Evolutionary conservation across 495 filamentous ascomycete species (phyloP).

Genomic region (Rusavskia elegans): DNA sequence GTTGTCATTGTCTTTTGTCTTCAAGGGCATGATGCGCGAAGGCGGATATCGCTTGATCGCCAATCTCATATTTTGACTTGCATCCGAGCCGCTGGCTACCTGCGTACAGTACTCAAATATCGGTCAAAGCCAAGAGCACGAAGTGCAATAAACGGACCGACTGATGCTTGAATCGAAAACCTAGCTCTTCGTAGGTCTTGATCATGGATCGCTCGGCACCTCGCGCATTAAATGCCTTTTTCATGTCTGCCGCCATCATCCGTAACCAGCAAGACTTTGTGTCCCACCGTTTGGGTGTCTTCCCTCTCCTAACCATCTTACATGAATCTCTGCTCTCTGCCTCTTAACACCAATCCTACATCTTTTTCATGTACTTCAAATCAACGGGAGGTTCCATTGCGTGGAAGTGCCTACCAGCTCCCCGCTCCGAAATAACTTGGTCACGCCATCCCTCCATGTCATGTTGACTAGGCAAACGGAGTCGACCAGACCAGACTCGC

Average conservation of each 20-base stretch:
- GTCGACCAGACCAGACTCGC: constrained; percentile 52
- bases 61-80: too few species aligned
- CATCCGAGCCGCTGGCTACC: too few species aligned
- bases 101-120: too few species aligned
- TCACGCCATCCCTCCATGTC: background rate
- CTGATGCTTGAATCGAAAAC: background rate
- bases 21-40: too few species aligned
- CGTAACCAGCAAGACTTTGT: background rate
- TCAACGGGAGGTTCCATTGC: background rate
- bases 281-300: background rate
- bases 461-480: constrained; percentile 37
- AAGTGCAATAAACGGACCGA: too few species aligned
- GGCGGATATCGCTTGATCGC: too few species aligned
- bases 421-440: background rate
- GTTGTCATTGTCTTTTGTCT: too few species aligned
- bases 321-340: background rate
- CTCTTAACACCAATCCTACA: background rate
- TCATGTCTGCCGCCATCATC: background rate
- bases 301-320: background rate
- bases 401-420: background rate
- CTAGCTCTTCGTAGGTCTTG: background rate
- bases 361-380: constrained; percentile 1
- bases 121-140: too few species aligned
- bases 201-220: background rate
- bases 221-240: background rate